A percentile compares a stretch with the other conserved stretches of the same genome.
Conservation (phyloP, 805 yeast species). For the Zygosaccharomyces bailii region DNA sequence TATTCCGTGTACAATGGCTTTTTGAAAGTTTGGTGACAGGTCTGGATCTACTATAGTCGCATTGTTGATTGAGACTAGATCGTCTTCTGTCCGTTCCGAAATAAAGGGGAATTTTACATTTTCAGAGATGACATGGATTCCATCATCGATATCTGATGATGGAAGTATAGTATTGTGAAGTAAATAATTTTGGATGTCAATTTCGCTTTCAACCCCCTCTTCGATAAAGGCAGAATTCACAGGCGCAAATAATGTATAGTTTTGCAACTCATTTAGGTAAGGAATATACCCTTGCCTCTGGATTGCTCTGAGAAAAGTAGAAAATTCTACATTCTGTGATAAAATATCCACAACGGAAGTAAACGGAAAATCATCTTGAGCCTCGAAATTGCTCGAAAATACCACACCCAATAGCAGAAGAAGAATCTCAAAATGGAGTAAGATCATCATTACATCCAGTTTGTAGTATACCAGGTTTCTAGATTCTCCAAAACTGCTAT, state of each 20-base stretch:
- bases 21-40: slow-evolving; percentile 55
- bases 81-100: slow-evolving; percentile 22
- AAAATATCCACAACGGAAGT: slow-evolving; percentile 62
- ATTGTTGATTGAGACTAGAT: slow-evolving; percentile 28
- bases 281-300: slow-evolving; percentile 66
- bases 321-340: slow-evolving; percentile 64
- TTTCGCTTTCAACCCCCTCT: slow-evolving; percentile 9
- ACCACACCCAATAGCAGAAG: neutral
- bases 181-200: slow-evolving; percentile 30
- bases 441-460: neutral
- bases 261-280: slow-evolving; percentile 50
- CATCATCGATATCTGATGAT: slow-evolving; percentile 21
- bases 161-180: slow-evolving; percentile 38
- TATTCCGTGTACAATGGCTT: slow-evolving; percentile 65
- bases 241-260: slow-evolving; percentile 78
- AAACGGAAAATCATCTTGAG: slow-evolving; percentile 25
- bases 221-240: slow-evolving; percentile 67
- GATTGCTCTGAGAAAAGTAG: slow-evolving; percentile 55
- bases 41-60: slow-evolving; percentile 52
- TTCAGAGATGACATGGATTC: slow-evolving; percentile 19
- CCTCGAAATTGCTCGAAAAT: neutral
- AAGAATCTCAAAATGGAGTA: neutral
- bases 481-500: neutral
- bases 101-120: slow-evolving; percentile 23
- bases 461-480: neutral